Percentiles rank a stretch among this genome's conserved stretches.
Evolutionary conservation across 306 rosid genomes (phyloP).

Genomic region (Phaseolus lunatus): DNA sequence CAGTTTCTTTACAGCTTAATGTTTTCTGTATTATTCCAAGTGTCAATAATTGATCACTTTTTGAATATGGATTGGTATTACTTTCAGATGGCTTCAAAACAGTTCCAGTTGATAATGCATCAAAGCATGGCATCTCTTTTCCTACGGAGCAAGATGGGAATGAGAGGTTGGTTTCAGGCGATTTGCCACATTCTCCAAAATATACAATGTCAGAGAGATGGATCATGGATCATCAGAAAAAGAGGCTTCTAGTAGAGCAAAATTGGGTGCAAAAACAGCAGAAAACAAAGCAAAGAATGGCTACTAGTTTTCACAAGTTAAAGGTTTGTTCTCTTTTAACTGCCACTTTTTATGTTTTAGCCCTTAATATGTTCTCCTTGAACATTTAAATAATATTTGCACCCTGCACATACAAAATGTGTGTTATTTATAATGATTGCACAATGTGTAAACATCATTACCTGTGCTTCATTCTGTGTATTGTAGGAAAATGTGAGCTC

Average conservation of each 20-base stretch:
- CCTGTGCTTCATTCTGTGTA: slow-evolving; percentile 38
- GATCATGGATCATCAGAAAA: slow-evolving; percentile 82
- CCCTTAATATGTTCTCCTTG: slow-evolving; percentile 29
- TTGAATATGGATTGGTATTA: slow-evolving; percentile 43
- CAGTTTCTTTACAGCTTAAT: slow-evolving; percentile 26
- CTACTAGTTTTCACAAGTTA: slow-evolving; percentile 70
- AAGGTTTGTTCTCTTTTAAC: slow-evolving; percentile 65
- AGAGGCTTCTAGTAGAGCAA: slow-evolving; percentile 70
- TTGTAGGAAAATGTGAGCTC: slow-evolving; percentile 90
- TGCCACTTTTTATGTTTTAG: slow-evolving; percentile 1
- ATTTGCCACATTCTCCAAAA: slow-evolving; percentile 66
- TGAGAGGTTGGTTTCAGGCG: slow-evolving; percentile 55
- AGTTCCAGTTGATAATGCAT: slow-evolving; percentile 43
- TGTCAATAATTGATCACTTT: slow-evolving; percentile 48
- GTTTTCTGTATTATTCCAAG: slow-evolving; percentile 33
- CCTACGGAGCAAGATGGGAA: slow-evolving; percentile 65
- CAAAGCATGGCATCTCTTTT: slow-evolving; percentile 45
- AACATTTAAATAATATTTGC: slow-evolving; percentile 28
- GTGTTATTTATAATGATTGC: slow-evolving; percentile 22
- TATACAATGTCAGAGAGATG: slow-evolving; percentile 92
- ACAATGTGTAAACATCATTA: slow-evolving; percentile 21
- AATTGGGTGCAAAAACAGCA: slow-evolving; percentile 77
- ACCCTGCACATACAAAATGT: not conserved
- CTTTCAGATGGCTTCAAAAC: slow-evolving; percentile 43
- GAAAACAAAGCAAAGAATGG: slow-evolving; percentile 76